These are phyloP conservation scores for Yarrowia sp. DNA, from an alignment of 805 yeast species.

Conservation along the genomic window DNA sequence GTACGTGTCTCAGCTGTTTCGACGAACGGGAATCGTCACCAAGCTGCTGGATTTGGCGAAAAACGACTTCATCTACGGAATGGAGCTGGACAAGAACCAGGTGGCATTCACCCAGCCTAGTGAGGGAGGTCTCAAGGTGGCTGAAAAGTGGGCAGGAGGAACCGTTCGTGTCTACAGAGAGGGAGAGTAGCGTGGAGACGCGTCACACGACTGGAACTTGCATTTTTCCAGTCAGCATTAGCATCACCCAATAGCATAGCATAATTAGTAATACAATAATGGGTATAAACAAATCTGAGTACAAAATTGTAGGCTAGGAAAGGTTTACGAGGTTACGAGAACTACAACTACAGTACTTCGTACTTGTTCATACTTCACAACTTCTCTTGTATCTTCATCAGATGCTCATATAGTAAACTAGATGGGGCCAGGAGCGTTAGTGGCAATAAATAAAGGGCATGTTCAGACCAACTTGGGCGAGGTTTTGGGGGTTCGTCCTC, in stretches of 20 bases:
- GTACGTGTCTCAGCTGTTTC: slow-evolving; percentile 34
- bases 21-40: slow-evolving; percentile 20
- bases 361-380: too few relatives aligned
- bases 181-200: slow-evolving; percentile 6
- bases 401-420: slow-evolving; percentile 2
- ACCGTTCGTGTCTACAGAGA: slow-evolving; percentile 7
- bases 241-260: slow-evolving; percentile 10
- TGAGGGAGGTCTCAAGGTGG: slow-evolving; percentile 33
- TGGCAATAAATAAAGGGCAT: slow-evolving; percentile 12
- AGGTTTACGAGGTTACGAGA: too few relatives aligned
- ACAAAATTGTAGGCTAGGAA: too few relatives aligned
- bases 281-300: too few relatives aligned
- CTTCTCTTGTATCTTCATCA: too few relatives aligned
- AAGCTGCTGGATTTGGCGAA: slow-evolving; percentile 28
- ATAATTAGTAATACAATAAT: background rate
- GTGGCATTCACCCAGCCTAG: slow-evolving; percentile 35
- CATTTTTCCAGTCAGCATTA: slow-evolving; percentile 14
- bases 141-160: slow-evolving; percentile 29
- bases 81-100: background rate
- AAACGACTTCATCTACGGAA: slow-evolving; percentile 25
- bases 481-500: slow-evolving; percentile 27
- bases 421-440: slow-evolving; percentile 12
- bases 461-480: background rate
- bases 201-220: slow-evolving; percentile 6
- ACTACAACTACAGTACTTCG: too few relatives aligned